Percentiles rank a stretch among this genome's conserved stretches.
Evolutionary conservation across 176 grass and related monocot species (phyloP).

Genomic region (Musa beccarii): DNA sequence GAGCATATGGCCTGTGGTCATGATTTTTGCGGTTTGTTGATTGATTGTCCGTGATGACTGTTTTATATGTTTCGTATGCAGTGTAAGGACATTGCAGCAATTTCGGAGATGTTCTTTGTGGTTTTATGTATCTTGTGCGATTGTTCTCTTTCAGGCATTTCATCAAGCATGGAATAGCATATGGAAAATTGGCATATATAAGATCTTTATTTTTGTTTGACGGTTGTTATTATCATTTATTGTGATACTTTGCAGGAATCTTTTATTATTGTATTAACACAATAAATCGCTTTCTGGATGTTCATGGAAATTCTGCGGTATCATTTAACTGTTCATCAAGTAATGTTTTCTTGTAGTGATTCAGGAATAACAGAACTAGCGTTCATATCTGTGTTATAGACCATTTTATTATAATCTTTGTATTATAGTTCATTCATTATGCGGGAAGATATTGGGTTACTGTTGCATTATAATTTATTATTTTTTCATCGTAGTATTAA

Average conservation of each 20-base stretch:
- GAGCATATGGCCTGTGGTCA: constrained; percentile 8
- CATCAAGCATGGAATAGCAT: not conserved
- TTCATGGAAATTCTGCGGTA: too few species aligned
- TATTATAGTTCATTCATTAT: too few species aligned
- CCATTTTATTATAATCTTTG: too few species aligned
- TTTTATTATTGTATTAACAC: too few species aligned
- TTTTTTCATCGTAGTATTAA: too few species aligned
- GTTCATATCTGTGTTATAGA: too few species aligned
- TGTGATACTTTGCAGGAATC: not conserved
- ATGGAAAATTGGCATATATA: not conserved
- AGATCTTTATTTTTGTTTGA: not conserved
- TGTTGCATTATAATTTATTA: too few species aligned
- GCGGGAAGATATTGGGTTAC: too few species aligned
- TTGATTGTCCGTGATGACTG: not conserved
- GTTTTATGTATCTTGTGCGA: not conserved
- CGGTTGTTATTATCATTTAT: not conserved
- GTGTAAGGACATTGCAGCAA: not conserved
- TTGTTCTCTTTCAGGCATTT: not conserved
- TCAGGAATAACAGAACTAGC: too few species aligned
- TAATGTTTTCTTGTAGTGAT: too few species aligned
- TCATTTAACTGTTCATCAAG: too few species aligned
- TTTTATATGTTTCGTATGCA: not conserved
- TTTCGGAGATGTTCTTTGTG: not conserved
- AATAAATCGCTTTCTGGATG: too few species aligned
- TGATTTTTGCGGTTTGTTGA: not conserved